A percentile compares a stretch with the other conserved stretches of the same genome.
Evolutionary conservation across 2,329 filamentous ascomycete genomes (phyloP).

Genomic region (Lasiodiplodia sp.): DNA sequence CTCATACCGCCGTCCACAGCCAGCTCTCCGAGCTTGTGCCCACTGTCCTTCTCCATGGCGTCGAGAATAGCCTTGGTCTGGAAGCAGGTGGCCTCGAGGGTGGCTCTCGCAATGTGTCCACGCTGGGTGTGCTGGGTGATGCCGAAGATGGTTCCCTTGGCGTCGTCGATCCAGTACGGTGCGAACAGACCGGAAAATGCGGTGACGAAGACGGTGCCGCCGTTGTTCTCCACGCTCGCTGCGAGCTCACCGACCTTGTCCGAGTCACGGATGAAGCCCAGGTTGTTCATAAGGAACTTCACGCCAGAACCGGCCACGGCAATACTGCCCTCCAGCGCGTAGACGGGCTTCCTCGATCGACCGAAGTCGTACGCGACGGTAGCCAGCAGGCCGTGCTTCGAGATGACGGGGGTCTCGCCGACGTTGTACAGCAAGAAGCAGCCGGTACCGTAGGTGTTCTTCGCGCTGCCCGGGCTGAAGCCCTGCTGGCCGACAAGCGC

Average conservation of each 20-base stretch:
- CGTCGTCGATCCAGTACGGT: constrained; percentile 94
- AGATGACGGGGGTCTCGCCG: constrained; percentile 83
- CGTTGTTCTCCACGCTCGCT: constrained; percentile 73
- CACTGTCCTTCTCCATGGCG: constrained; percentile 87
- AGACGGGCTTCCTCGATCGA: constrained; percentile 70
- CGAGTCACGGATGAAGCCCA: constrained; percentile 68
- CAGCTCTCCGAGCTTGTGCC: constrained; percentile 75
- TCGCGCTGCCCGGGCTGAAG: constrained; percentile 81
- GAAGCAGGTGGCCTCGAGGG: constrained; percentile 89
- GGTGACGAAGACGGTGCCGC: constrained; percentile 84
- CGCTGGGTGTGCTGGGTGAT: constrained; percentile 85
- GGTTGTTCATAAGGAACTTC: constrained; percentile 71
- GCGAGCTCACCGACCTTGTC: constrained; percentile 71
- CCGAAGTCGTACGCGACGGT: constrained; percentile 88
- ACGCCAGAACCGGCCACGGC: constrained; percentile 83
- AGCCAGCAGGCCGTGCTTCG: constrained; percentile 80
- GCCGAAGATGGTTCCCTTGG: constrained; percentile 85
- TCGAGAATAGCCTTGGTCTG: constrained; percentile 92
- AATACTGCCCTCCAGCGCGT: constrained; percentile 84
- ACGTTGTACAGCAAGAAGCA: constrained; percentile 92
- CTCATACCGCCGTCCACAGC: constrained; percentile 90
- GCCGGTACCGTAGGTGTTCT: constrained; percentile 91
- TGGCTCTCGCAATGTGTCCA: constrained; percentile 87
- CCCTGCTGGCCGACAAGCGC: constrained; percentile 86
- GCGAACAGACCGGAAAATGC: constrained; percentile 91